A percentile compares a stretch with the other conserved stretches of the same genome.
Conservation (phyloP, 129 eudicot species). For the Logfia minima region DNA sequence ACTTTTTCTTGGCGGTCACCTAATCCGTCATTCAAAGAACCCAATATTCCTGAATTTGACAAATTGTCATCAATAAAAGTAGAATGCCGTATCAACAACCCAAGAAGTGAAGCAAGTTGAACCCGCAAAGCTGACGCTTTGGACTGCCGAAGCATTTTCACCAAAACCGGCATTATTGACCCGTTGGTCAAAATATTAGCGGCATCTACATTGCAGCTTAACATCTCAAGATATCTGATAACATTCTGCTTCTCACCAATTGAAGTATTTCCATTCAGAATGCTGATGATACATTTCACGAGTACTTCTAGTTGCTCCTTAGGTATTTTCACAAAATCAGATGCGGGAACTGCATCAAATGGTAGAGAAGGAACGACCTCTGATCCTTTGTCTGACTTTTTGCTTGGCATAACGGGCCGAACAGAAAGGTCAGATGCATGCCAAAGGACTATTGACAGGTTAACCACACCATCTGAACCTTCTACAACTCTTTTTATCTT, state of each 20-base stretch:
- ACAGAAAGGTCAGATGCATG: slow-evolving; percentile 97
- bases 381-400: slow-evolving; percentile 73
- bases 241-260: slow-evolving; percentile 81
- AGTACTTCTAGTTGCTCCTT: slow-evolving; percentile 67
- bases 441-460: slow-evolving; percentile 77
- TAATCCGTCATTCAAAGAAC: slow-evolving; percentile 76
- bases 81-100: slow-evolving; percentile 88
- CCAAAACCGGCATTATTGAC: slow-evolving; percentile 74
- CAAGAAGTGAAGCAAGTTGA: slow-evolving; percentile 81
- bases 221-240: slow-evolving; percentile 77
- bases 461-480: slow-evolving; percentile 39
- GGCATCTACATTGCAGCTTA: slow-evolving; percentile 83
- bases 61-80: slow-evolving; percentile 75
- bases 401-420: slow-evolving; percentile 97
- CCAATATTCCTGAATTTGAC: slow-evolving; percentile 83
- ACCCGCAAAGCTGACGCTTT: slow-evolving; percentile 82
- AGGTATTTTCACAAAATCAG: slow-evolving; percentile 73
- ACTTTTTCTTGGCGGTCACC: slow-evolving; percentile 95
- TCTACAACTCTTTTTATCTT: slow-evolving; percentile 49
- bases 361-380: slow-evolving; percentile 71
- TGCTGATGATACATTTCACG: slow-evolving; percentile 45
- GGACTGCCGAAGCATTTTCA: slow-evolving; percentile 84
- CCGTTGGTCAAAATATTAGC: slow-evolving; percentile 96
- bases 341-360: slow-evolving; percentile 54
- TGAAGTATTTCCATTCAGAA: slow-evolving; percentile 63